Conservation (phyloP, 495 filamentous ascomycete genomes). For the Podospora pseudoanserina region DNA sequence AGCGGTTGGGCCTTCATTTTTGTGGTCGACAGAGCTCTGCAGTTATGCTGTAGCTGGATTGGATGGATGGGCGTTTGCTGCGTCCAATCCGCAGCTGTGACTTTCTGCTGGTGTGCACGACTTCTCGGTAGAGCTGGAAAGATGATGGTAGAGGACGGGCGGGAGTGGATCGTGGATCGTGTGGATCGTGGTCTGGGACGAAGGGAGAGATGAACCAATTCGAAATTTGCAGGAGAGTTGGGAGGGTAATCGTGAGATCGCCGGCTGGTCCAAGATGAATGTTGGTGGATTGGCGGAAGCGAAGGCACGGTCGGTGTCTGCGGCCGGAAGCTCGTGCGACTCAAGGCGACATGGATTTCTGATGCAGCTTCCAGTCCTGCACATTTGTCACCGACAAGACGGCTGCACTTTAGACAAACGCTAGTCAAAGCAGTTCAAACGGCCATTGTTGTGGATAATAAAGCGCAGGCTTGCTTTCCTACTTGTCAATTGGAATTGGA, state of each 20-base stretch:
- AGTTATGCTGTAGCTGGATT: constrained; percentile 1
- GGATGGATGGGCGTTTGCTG: not conserved
- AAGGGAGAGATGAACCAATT: not conserved
- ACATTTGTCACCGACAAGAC: not conserved
- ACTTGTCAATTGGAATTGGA: not conserved
- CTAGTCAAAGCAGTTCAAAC: not conserved
- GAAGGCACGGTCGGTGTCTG: constrained; percentile 5
- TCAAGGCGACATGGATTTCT: constrained; percentile 5
- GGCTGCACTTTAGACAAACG: not conserved
- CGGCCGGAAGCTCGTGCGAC: constrained; percentile 8
- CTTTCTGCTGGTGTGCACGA: not conserved
- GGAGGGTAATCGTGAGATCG: not conserved
- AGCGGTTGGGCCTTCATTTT: constrained; percentile 86
- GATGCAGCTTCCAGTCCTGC: not conserved
- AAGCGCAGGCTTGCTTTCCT: not conserved
- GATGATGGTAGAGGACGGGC: not conserved
- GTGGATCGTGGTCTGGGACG: not conserved
- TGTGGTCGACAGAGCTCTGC: constrained; percentile 28
- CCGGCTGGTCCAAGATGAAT: not conserved
- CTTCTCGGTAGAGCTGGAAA: not conserved
- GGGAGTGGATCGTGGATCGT: not conserved
- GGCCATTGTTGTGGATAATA: not conserved
- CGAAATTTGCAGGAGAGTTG: not conserved
- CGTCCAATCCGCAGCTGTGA: constrained; percentile 1
- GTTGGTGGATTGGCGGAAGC: constrained; percentile 12